A percentile compares a stretch with the other conserved stretches of the same genome.
phyloP scores from a whole-genome alignment of 345 rosid genomes.

The Dipteronia sinensis region DNA sequence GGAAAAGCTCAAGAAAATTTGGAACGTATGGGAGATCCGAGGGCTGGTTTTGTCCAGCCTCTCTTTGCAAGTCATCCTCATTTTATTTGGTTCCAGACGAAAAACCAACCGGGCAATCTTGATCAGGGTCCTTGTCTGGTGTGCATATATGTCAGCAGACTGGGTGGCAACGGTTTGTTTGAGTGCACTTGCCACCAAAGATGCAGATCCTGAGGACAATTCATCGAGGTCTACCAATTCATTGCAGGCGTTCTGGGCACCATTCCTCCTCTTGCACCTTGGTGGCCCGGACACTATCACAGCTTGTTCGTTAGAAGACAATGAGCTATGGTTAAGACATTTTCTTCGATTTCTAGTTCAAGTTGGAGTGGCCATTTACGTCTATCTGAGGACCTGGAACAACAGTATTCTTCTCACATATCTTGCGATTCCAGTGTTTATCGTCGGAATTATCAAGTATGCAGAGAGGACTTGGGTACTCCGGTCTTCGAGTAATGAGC shows the following conservation, averaged over 20 bases:
- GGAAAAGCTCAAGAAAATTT: not conserved
- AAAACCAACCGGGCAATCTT: not conserved
- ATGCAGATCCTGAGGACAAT: too few species aligned
- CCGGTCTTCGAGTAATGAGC: slow-evolving; percentile 12
- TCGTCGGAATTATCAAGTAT: slow-evolving; percentile 32
- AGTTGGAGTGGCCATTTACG: slow-evolving; percentile 19
- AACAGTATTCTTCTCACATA: slow-evolving; percentile 5
- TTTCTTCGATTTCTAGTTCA: slow-evolving; percentile 29
- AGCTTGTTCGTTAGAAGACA: slow-evolving; percentile 33
- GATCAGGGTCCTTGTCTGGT: slow-evolving; percentile 6
- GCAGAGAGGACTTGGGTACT: slow-evolving; percentile 39
- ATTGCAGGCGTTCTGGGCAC: slow-evolving; percentile 27
- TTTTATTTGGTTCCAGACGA: slow-evolving; percentile 10
- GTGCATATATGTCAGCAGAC: not conserved
- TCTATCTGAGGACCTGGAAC: slow-evolving; percentile 18
- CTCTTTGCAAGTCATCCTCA: slow-evolving; percentile 23
- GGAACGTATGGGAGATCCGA: slow-evolving; percentile 6
- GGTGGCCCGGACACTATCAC: not conserved
- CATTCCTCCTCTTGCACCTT: not conserved
- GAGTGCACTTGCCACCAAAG: not conserved
- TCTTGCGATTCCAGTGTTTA: slow-evolving; percentile 1
- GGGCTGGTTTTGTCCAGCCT: slow-evolving; percentile 17
- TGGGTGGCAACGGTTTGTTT: not conserved
- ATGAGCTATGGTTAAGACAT: slow-evolving; percentile 41
- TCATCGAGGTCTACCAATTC: not conserved